phyloP scores from a whole-genome alignment of 2,329 filamentous ascomycete genomes.

The Hymenoscyphus albidus region DNA sequence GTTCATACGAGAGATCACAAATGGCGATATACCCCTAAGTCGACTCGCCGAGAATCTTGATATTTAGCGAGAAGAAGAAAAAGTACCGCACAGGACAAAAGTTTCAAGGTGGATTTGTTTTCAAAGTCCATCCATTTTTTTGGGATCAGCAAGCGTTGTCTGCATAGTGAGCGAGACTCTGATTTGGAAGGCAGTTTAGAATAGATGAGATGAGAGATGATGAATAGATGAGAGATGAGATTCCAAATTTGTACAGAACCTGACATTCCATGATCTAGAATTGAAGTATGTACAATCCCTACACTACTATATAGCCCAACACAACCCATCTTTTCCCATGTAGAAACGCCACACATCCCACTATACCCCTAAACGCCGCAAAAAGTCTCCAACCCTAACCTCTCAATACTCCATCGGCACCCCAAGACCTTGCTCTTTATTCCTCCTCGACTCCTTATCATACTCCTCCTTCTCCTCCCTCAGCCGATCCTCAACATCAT shows the following conservation, averaged over 20 bases:
- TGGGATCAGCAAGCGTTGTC: too few species aligned
- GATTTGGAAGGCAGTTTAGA: not conserved
- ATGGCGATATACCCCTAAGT: slow-evolving; percentile 66
- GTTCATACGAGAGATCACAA: slow-evolving; percentile 68
- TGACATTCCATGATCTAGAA: not conserved
- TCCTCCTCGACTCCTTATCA: slow-evolving; percentile 50
- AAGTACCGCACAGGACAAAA: not conserved
- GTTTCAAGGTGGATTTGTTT: not conserved
- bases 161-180: not conserved
- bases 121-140: too few species aligned
- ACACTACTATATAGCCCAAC: not conserved
- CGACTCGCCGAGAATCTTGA: slow-evolving; percentile 35
- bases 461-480: slow-evolving; percentile 61
- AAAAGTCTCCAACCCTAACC: not conserved
- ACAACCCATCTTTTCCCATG: not conserved
- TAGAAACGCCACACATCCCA: not conserved
- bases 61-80: not conserved
- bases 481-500: slow-evolving; percentile 64
- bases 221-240: too few species aligned
- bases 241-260: not conserved
- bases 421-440: slow-evolving; percentile 55
- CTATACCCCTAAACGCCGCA: not conserved
- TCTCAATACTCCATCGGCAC: slow-evolving; percentile 49
- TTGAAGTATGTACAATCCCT: not conserved
- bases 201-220: not conserved